Evolutionary conservation across 257 asterid species (phyloP), one percentile per base, ranked within the genome.

Genomic region (Nicotiana obtusifolia): DNA sequence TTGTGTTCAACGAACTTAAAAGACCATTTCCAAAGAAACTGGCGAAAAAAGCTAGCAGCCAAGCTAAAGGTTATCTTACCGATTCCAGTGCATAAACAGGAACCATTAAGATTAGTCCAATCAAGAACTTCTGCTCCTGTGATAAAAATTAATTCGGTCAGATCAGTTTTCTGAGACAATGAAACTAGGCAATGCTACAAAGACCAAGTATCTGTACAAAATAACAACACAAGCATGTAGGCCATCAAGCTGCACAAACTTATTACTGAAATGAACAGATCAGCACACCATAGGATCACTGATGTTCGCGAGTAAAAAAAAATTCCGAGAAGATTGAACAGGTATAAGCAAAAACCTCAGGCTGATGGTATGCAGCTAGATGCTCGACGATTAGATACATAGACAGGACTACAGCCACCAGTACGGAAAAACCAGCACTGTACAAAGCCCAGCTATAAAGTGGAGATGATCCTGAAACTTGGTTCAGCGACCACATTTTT

Each of bases 11-110:
- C 62, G 16, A 49, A 73, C 37, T 73, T 24, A 9, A 73, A 73
- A 24, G 4, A 16, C 5, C 52, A 64, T 52, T 60, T 78, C 41
- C 59, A 35, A 62, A 56, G 37, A 53, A 14, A 20, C 33, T 15
- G n/a, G 57, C 61, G 31, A 22, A 84, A 82, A 81, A 65, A n/a
- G 78, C 26, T 80, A 76, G 64, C 9, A 77, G 5, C 59, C 81
- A 77, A 83, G 67, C 49, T 20, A 44, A 49, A 62, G 66, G 73
- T 66, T 80, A 64, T 85, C 83, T 81, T 89, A 94, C 97, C 95
- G 98, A 95, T 88, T 94, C 97, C 77, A 94, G 88, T 77, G 97
- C 99, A 92, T 95, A 95, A 87, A 95, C 99, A 84, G 99, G 99
- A 86, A 95, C 98, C 97, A 95, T 95, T 33, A 95, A 91, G 89